Base-by-base conservation (phyloP, 2,329 filamentous ascomycete genomes). In the Penicillium sp. region DNA sequence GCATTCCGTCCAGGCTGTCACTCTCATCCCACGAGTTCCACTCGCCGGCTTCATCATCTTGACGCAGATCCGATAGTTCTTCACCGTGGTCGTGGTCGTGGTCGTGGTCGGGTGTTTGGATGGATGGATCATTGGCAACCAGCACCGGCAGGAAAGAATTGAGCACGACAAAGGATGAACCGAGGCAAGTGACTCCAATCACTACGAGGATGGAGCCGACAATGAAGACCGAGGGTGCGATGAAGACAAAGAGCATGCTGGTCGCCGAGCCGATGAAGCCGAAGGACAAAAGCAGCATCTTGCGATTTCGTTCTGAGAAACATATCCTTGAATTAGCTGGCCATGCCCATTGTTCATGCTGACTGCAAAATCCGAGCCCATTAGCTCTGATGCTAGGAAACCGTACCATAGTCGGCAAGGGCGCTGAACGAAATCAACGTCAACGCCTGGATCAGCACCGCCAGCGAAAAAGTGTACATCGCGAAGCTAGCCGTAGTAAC, bases 141-240 rank as follows among this genome's bases (percentile, higher is more conserved):
- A 97, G 83, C 3, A 97, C 82, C 0, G 93, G 93, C 28, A 97
- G 82, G 68, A 96, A 97, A 0, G 92, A 96, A 76, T 97, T 97
- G 28, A 97, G 80, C 5, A 97, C 83, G 3, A 97, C 93, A 71
- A 96, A 96, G 0, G 91, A 96, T 4, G 92, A 91, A 5, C 93
- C 93, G 64, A 96, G 92, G 43, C 90, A 92, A 0, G 90, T 93
- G 70, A 96, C 96, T 17, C 92, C 90, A 43, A 96, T 80, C 61
- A 96, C 90, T 17, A 92, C 92, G 59, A 96, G 82, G 1, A 96
- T 63, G 2, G 91, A 89, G 37, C 90, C 92, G 15, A 96, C 75
- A 2, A 95, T 70, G 70, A 95, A 96, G 1, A 90, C 82, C 25
- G 85, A 82, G n/a, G 90, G 89, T 22, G 84, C 84, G 58, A 96